Base-by-base conservation (phyloP, 768 basidiomycete genomes). In the Agrocybe praecox region DNA sequence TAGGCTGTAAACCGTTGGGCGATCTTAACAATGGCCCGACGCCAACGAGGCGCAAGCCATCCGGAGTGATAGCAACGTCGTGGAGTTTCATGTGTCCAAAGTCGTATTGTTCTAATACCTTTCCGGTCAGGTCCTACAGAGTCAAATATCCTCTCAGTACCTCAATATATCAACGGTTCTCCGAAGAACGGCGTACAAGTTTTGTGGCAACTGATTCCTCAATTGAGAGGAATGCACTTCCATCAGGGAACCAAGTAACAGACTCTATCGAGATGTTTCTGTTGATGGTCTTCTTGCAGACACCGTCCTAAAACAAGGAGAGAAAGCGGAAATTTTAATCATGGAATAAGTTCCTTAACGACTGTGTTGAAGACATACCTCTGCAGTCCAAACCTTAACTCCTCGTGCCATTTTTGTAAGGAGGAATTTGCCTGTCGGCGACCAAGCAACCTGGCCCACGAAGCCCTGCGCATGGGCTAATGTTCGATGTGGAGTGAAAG, bases 361-460 rank as follows among this genome's bases (percentile, higher is more conserved):
- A 29, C 26, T 29, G 26, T 5, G 26, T 4, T 29, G 26, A 29
- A 9, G 26, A 70, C 77, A 44, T 52, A 87, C 89, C 74, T 86
- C 81, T n/a, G 74, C 69, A 11, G 80, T 85, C 89, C 89, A 92
- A 33, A 90, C 74, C 70, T 89, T 90, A 58, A 90, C 77, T 11
- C 82, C 84, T 53, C 84, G 78, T 42, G 72, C 75, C 47, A 88
- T 76, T 70, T 88, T 89, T 2, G 88, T 89, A 11, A 92, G 69
- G 7, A 92, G 73, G 47, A 77, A 68, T 49, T 78, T 77, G 15
- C 89, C 88, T 32, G 76, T 79, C 0, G 88, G 88, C 15, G 88
- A 88, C 88, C 89, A 92, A 26, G 87, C 88, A 29, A 90, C 89
- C 69, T 90, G 89, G 32, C 85, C 82, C 29, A 89, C 84, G 68